Percentiles rank a stretch among this genome's conserved stretches.
Evolutionary conservation across 1,139 yeast genomes (phyloP).

Genomic region (Debaryomyces nepalensis): DNA sequence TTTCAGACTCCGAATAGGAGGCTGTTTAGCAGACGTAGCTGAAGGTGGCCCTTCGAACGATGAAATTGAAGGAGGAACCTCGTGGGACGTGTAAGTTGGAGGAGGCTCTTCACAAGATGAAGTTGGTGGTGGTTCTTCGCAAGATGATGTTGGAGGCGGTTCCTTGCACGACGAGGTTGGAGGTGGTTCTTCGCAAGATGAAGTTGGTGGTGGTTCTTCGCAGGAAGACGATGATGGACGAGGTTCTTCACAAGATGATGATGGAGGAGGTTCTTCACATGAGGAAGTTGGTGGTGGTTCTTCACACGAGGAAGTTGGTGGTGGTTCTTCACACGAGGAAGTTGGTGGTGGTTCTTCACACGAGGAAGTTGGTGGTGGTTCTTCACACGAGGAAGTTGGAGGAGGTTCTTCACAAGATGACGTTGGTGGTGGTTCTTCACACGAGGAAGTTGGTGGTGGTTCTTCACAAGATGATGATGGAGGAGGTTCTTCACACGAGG

Average conservation of each 20-base stretch:
- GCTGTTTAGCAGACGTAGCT: background rate
- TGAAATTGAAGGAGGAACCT: background rate
- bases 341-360: background rate
- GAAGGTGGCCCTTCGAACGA: background rate
- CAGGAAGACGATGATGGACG: conserved; percentile 6
- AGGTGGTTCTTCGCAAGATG: background rate
- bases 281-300: background rate
- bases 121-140: conserved; percentile 1
- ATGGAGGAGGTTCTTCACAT: conserved; percentile 20
- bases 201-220: background rate
- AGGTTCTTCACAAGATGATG: background rate
- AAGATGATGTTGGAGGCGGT: conserved; percentile 1
- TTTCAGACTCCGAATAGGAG: too few relatives aligned
- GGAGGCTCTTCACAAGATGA: background rate
- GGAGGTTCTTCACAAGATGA: too few relatives aligned
- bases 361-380: background rate
- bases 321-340: background rate
- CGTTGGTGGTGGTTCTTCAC: conserved; percentile 1
- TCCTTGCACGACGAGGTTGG: background rate
- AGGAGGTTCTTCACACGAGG: background rate
- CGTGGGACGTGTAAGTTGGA: background rate
- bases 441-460: background rate
- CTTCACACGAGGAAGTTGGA: too few relatives aligned
- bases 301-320: background rate
- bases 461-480: conserved; percentile 21